Conservation (phyloP, 1,284 basidiomycete genomes). For the Cryptococcus sp. region DNA sequence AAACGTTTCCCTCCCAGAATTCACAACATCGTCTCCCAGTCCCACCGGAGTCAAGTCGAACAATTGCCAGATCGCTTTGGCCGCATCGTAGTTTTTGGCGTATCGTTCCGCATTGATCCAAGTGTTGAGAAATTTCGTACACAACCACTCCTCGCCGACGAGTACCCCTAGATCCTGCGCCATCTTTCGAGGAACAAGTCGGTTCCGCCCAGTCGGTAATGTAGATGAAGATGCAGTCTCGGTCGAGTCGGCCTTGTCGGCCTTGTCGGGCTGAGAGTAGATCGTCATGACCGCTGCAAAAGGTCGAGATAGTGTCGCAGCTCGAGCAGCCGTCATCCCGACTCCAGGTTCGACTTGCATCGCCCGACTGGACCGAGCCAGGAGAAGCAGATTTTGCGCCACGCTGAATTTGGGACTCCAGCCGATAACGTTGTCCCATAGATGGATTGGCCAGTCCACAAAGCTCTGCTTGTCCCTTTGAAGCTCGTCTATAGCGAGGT, state of each 20-base stretch:
- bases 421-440: neutral
- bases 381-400: neutral
- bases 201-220: neutral
- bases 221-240: neutral
- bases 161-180: conserved; percentile 15
- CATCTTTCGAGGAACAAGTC: conserved; percentile 11
- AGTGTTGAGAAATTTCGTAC: conserved; percentile 14
- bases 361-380: neutral
- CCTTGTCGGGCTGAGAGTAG: neutral
- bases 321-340: neutral
- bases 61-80: conserved; percentile 11
- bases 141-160: conserved; percentile 7
- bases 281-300: neutral
- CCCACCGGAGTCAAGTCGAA: conserved; percentile 4
- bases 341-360: neutral
- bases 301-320: neutral
- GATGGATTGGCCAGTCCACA: neutral
- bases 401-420: neutral
- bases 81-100: conserved; percentile 9
- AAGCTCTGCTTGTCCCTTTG: neutral
- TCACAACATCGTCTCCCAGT: neutral
- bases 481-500: neutral
- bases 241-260: neutral
- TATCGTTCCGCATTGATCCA: conserved; percentile 26
- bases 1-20: neutral